Base-by-base conservation (phyloP, 805 yeast genomes). In the Teunomyces cretensis region DNA sequence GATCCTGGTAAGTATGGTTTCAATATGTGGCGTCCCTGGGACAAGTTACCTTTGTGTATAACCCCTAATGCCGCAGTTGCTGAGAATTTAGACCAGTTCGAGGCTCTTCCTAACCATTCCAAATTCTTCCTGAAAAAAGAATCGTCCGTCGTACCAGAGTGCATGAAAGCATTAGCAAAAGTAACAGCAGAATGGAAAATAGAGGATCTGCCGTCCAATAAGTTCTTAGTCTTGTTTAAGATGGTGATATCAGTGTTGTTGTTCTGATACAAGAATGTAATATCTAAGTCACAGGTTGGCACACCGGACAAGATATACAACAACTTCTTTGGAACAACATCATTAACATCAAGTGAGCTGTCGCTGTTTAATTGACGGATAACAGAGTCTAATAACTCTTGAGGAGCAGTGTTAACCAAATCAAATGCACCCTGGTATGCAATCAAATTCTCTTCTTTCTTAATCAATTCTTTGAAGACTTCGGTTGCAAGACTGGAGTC, bases 31-130 rank as follows among this genome's bases (percentile, higher is more conserved):
- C 83, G 83, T 43, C 98, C 99, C 62, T 90, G 96, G 0, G 96
- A 80, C 46, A 94, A 75, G 65, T 92, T 92, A 43, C 99, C 98
- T 60, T 86, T 87, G 64, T 94, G 98, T 54, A 94, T 91, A 26
- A 92, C 98, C 62, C 99, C 99, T 49, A 94, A 73, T 11, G 98
- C 97, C 7, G 98, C 98, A 11, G 98, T 92, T 2, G 98, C 97
- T 0, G 96, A 83, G 65, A 94, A 94, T 62, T 92, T 94, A 5
- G 97, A 90, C 99, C 99, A 94, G 67, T 92, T 90, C 39, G 92
- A 84, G n/a, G 99, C 97, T 68, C 90, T 88, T 36, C 96, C 95
- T 54, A 94, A 75, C 97, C 98, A 94, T 58, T 92, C 97, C 58
- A 90, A 74, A 61, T 94, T 94, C 36, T 85, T 79, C 63, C 96